Percentiles rank a stretch among this genome's conserved stretches.
phyloP scores from a whole-genome alignment of 148 eudicot genomes.

The Diospyros kaki region DNA sequence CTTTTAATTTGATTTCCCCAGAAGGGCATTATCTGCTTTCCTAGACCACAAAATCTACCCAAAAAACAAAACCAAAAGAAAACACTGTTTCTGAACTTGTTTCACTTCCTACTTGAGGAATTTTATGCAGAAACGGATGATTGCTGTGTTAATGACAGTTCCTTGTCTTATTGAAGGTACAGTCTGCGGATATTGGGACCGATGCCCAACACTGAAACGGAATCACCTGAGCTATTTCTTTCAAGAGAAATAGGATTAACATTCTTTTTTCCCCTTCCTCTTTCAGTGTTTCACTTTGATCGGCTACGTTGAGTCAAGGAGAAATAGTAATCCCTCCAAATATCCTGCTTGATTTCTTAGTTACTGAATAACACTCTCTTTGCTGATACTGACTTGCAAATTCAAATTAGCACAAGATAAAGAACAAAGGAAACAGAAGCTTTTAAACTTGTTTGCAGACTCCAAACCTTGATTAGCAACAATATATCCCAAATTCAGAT shows the following conservation, averaged over 20 bases:
- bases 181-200: neutral
- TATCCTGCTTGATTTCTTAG: neutral
- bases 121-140: no score
- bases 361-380: no score
- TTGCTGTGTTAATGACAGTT: neutral
- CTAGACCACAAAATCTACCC: neutral
- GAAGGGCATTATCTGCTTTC: neutral
- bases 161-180: neutral
- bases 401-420: no score
- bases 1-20: neutral
- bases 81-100: neutral
- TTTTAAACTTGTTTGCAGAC: neutral
- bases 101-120: neutral
- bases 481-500: neutral
- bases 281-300: neutral
- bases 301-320: neutral
- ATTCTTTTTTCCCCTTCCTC: neutral
- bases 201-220: neutral
- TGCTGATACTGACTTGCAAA: no score
- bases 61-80: neutral
- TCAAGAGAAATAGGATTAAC: neutral
- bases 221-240: neutral
- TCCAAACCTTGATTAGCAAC: neutral
- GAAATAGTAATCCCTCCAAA: neutral
- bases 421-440: no score